Percentiles rank a stretch among this genome's conserved stretches.
Conservation (phyloP, 805 yeast genomes). For the Saccharomyces paradoxus region DNA sequence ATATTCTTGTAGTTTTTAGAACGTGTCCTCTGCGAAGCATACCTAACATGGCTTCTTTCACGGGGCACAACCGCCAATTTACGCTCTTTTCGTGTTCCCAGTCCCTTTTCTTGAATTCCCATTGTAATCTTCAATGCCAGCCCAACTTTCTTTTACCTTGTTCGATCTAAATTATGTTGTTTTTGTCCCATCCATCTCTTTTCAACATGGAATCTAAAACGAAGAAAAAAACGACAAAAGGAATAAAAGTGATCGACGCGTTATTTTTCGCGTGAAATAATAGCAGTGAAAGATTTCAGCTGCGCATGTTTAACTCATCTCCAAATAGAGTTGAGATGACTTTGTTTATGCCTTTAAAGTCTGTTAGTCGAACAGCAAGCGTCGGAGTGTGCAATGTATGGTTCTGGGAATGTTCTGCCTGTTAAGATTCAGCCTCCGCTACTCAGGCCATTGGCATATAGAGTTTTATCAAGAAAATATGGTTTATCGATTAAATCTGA, state of each 20-base stretch:
- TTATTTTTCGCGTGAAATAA: not conserved
- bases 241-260: not conserved
- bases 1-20: not conserved
- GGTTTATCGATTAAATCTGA: constrained; percentile 84
- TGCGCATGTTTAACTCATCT: not conserved
- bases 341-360: not conserved
- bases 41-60: not conserved
- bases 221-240: not conserved
- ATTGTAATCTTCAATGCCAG: not conserved
- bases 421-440: constrained; percentile 71
- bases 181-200: not conserved
- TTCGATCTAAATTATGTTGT: not conserved
- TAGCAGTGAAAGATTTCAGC: not conserved
- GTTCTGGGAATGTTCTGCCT: constrained; percentile 46
- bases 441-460: constrained; percentile 83
- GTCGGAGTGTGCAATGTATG: constrained; percentile 9
- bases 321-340: not conserved
- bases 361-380: not conserved
- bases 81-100: not conserved
- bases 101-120: not conserved
- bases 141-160: not conserved
- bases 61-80: not conserved
- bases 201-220: not conserved
- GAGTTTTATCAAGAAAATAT: constrained; percentile 83
- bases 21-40: not conserved